Percentiles rank a stretch among this genome's conserved stretches.
phyloP scores from a whole-genome alignment of 345 rosid genomes.

The Trapa incisa region DNA sequence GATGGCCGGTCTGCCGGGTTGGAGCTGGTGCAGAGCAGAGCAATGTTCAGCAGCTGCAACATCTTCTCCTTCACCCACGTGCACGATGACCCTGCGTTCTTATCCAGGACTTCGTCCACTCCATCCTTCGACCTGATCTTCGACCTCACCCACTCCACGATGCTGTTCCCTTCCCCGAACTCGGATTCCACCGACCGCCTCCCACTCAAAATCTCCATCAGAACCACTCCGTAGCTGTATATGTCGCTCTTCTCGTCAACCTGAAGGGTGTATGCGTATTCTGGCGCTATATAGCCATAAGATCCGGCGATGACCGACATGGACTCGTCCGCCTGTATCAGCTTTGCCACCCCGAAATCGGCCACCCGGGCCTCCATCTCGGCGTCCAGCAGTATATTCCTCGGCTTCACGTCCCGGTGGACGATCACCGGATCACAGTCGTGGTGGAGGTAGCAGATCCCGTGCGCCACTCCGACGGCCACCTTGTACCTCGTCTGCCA shows the following conservation, averaged over 20 bases:
- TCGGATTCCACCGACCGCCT: slow-evolving; percentile 77
- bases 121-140: slow-evolving; percentile 65
- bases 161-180: slow-evolving; percentile 89
- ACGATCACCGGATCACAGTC: slow-evolving; percentile 97
- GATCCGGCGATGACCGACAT: slow-evolving; percentile 99
- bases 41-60: slow-evolving; percentile 77
- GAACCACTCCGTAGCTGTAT: slow-evolving; percentile 84
- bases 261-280: slow-evolving; percentile 85
- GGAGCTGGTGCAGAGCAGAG: slow-evolving; percentile 65
- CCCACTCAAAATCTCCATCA: slow-evolving; percentile 70
- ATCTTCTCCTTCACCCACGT: slow-evolving; percentile 65
- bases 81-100: slow-evolving; percentile 64
- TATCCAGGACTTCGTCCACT: slow-evolving; percentile 43
- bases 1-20: slow-evolving; percentile 88
- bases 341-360: slow-evolving; percentile 91
- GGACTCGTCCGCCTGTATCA: slow-evolving; percentile 79
- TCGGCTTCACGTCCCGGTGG: slow-evolving; percentile 91
- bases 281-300: slow-evolving; percentile 99
- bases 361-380: slow-evolving; percentile 99
- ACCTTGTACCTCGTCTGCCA: slow-evolving; percentile 81
- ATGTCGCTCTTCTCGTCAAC: slow-evolving; percentile 97
- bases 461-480: slow-evolving; percentile 96
- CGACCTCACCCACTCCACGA: slow-evolving; percentile 88
- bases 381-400: slow-evolving; percentile 69
- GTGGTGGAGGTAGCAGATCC: slow-evolving; percentile 95